Evolutionary conservation across 1,284 basidiomycete species (phyloP).

Genomic region (Laetiporus sulphureus): DNA sequence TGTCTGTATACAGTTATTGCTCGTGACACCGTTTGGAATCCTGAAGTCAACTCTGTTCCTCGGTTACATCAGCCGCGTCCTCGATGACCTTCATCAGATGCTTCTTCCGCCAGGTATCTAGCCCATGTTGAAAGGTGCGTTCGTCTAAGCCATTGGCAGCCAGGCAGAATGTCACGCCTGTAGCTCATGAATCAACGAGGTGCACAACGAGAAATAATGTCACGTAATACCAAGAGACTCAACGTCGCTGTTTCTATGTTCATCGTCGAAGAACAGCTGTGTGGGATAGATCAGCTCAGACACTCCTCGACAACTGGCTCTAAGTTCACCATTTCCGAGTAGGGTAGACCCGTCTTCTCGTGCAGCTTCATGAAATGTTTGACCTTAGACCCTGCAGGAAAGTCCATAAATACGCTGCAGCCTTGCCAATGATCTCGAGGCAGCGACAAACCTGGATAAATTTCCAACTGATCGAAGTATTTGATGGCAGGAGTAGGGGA

Average conservation of each 20-base stretch:
- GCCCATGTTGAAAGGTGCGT: conserved; percentile 51
- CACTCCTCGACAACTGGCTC: conserved; percentile 3
- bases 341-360: conserved; percentile 74
- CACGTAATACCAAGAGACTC: conserved; percentile 52
- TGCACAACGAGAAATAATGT: conserved; percentile 5
- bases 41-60: too few relatives aligned
- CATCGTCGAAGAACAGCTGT: conserved; percentile 83
- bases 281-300: background rate
- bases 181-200: conserved; percentile 1
- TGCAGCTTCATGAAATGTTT: conserved; percentile 76
- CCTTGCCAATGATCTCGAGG: too few relatives aligned
- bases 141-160: conserved; percentile 48
- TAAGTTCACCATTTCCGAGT: conserved; percentile 74
- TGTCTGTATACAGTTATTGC: too few relatives aligned
- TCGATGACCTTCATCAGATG: conserved; percentile 29
- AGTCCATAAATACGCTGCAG: too few relatives aligned
- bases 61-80: conserved; percentile 20
- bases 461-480: conserved; percentile 78
- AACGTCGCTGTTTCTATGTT: conserved; percentile 70
- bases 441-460: conserved; percentile 71
- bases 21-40: too few relatives aligned
- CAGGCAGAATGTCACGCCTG: conserved; percentile 68
- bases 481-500: conserved; percentile 46
- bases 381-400: conserved; percentile 65
- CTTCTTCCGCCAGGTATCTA: conserved; percentile 53